A percentile compares a stretch with the other conserved stretches of the same genome.
phyloP scores from a whole-genome alignment of 352 stramenopile species.

The Elongisporangium undulatum region DNA sequence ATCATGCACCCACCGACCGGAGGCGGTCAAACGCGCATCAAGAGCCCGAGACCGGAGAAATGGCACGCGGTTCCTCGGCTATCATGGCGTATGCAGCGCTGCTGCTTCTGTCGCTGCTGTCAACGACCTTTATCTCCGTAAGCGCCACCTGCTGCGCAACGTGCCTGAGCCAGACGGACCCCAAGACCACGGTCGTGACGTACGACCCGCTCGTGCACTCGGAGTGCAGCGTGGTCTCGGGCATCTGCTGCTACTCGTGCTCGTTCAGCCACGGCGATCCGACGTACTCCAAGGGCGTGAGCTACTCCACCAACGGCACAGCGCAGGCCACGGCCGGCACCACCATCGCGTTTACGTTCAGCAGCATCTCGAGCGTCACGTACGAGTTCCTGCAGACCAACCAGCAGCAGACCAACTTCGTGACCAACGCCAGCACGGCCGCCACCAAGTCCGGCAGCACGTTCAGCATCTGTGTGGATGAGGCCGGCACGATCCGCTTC shows the following conservation, averaged over 20 bases:
- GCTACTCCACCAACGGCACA: conserved; percentile 19
- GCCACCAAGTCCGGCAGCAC: conserved; percentile 15
- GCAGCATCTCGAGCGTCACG: conserved; percentile 31
- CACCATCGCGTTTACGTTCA: conserved; percentile 28
- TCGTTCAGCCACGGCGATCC: conserved; percentile 28
- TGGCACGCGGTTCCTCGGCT: neutral
- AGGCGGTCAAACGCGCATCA: neutral
- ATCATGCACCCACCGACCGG: neutral
- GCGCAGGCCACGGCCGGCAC: conserved; percentile 22
- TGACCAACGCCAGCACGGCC: conserved; percentile 14
- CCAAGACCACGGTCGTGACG: conserved; percentile 17
- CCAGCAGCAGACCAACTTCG: conserved; percentile 46
- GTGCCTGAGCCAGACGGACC: conserved; percentile 36
- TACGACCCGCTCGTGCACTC: conserved; percentile 42
- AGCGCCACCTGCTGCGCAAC: conserved; percentile 24
- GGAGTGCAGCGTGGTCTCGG: conserved; percentile 28
- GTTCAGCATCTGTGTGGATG: conserved; percentile 45
- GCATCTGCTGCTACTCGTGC: conserved; percentile 56
- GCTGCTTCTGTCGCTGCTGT: neutral
- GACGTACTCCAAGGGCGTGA: conserved; percentile 30
- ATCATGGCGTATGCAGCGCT: neutral
- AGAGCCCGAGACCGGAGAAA: neutral
- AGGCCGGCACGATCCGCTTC: conserved; percentile 31
- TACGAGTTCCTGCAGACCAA: conserved; percentile 33
- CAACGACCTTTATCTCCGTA: neutral